These are phyloP conservation scores for Metroxylon sagu DNA, from an alignment of 176 grass and related monocot species.

Conservation along the genomic window DNA sequence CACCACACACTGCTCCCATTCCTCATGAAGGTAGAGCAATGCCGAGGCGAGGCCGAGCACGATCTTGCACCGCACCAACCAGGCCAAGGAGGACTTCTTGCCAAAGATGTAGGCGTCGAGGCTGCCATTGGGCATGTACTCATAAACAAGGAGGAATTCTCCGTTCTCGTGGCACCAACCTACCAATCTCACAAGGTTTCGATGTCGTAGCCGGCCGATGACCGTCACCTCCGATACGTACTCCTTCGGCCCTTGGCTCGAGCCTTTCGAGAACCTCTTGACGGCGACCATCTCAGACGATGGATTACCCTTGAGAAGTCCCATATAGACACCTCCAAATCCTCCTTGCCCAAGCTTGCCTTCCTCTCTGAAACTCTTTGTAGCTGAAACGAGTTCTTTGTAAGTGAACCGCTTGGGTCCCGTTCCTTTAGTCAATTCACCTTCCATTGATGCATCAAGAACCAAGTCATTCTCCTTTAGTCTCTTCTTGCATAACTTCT, in stretches of 20 bases:
- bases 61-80: constrained; percentile 1
- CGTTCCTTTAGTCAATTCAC: neutral
- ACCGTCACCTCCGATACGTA: constrained; percentile 12
- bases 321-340: constrained; percentile 1
- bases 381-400: neutral
- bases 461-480: neutral
- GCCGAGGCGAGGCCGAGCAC: constrained; percentile 9
- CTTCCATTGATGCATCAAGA: neutral
- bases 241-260: constrained; percentile 1
- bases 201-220: constrained; percentile 2
- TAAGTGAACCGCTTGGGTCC: constrained; percentile 6
- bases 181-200: constrained; percentile 7
- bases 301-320: neutral
- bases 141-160: constrained; percentile 13
- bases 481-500: neutral
- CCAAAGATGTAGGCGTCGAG: constrained; percentile 3
- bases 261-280: constrained; percentile 4
- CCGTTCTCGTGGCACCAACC: neutral
- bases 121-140: constrained; percentile 16
- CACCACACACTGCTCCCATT: no score
- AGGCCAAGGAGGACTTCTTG: neutral
- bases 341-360: constrained; percentile 5
- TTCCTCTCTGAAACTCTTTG: neutral
- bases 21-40: no score
- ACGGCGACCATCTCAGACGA: neutral